A percentile compares a stretch with the other conserved stretches of the same genome.
phyloP scores from a whole-genome alignment of 2,329 filamentous ascomycete species.

The Anthostomella pinea region DNA sequence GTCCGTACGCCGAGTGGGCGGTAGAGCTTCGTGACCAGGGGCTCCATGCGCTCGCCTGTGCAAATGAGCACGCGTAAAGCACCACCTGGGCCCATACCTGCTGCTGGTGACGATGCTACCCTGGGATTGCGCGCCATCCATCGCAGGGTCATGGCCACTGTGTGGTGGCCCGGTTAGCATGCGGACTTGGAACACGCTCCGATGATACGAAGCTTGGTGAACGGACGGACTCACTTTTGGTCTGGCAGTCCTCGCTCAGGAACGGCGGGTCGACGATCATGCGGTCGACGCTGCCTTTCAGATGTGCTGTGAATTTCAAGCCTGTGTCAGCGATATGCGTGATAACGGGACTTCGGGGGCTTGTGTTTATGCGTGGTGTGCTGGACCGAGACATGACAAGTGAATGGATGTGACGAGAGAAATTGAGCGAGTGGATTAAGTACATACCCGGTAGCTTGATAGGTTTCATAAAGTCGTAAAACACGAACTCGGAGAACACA shows the following conservation, averaged over 20 bases:
- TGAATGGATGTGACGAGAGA: background rate
- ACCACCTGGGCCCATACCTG: conserved; percentile 13
- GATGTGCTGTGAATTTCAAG: conserved; percentile 43
- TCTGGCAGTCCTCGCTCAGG: conserved; percentile 76
- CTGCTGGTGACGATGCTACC: conserved; percentile 21
- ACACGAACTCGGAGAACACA: conserved; percentile 70
- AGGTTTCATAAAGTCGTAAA: conserved; percentile 71
- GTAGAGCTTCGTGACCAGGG: conserved; percentile 65
- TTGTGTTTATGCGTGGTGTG: no score
- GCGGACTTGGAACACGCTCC: no score
- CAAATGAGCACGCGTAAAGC: conserved; percentile 65
- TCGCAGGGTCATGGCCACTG: conserved; percentile 70
- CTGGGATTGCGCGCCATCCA: conserved; percentile 62
- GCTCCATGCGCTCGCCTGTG: conserved; percentile 75
- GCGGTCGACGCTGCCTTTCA: conserved; percentile 65
- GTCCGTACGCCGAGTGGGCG: conserved; percentile 57
- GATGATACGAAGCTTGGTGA: conserved; percentile 1
- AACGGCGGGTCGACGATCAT: conserved; percentile 79
- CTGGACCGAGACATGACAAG: background rate
- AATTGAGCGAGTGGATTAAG: background rate
- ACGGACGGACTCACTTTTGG: conserved; percentile 53
- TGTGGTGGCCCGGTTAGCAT: no score
- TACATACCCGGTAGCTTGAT: conserved; percentile 58
- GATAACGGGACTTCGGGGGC: no score
- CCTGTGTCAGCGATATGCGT: no score